Percentiles rank a stretch among this genome's conserved stretches.
Conservation (phyloP, 495 filamentous ascomycete species). For the Trichoderma parareesei region DNA sequence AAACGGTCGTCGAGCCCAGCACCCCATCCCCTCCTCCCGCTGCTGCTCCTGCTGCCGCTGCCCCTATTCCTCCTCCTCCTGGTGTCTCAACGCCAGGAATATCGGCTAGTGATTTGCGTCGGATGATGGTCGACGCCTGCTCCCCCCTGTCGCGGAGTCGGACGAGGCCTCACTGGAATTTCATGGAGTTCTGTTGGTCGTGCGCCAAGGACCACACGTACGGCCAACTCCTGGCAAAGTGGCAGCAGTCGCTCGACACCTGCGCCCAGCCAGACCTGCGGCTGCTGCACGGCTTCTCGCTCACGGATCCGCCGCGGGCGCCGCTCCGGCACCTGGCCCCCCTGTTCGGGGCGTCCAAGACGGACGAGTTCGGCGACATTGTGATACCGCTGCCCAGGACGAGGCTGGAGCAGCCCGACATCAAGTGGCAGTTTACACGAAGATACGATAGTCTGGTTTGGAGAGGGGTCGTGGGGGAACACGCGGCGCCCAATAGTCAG, state of each 20-base stretch:
- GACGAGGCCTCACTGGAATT: constrained; percentile 43
- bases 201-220: constrained; percentile 60
- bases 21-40: too few relatives aligned
- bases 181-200: constrained; percentile 48
- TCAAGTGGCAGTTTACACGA: constrained; percentile 36
- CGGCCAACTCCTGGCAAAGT: constrained; percentile 58
- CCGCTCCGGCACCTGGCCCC: constrained; percentile 57
- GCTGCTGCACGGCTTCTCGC: constrained; percentile 62
- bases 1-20: not conserved
- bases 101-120: constrained; percentile 42
- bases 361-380: constrained; percentile 57
- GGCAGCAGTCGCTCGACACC: constrained; percentile 53
- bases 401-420: constrained; percentile 39
- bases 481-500: constrained; percentile 26
- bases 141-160: constrained; percentile 50
- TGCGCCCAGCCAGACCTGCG: constrained; percentile 78
- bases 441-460: constrained; percentile 53
- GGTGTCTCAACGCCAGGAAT: constrained; percentile 1
- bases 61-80: not conserved
- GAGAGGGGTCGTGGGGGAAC: constrained; percentile 43
- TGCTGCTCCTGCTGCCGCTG: not conserved
- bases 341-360: constrained; percentile 66
- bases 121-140: constrained; percentile 44
- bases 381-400: constrained; percentile 73
- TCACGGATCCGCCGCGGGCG: constrained; percentile 54